Evolutionary conservation across 495 filamentous ascomycete genomes (phyloP).

Genomic region (Corynascus novoguineensis): DNA sequence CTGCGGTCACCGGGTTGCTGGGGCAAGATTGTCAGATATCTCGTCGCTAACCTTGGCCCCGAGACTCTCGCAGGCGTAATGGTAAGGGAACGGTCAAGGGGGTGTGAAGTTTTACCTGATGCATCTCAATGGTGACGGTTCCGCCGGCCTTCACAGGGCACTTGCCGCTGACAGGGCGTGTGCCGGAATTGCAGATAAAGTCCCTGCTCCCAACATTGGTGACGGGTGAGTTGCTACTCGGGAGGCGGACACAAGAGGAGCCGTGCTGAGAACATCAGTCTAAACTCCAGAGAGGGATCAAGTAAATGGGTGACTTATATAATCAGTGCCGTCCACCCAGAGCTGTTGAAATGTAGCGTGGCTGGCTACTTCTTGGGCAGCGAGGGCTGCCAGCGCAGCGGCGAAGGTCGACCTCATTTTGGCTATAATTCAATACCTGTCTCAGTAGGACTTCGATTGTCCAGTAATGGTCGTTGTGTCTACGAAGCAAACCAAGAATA

Average conservation of each 20-base stretch:
- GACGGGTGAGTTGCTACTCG: slow-evolving; percentile 42
- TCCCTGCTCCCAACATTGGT: slow-evolving; percentile 38
- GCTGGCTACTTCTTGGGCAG: slow-evolving; percentile 33
- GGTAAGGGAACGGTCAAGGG: not conserved
- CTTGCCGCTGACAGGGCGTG: slow-evolving; percentile 34
- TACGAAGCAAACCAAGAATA: not conserved
- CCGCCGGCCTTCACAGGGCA: slow-evolving; percentile 44
- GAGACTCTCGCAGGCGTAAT: too few species aligned
- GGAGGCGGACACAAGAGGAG: slow-evolving; percentile 36
- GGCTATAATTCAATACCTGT: not conserved
- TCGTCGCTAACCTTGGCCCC: too few species aligned
- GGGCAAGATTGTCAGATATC: slow-evolving; percentile 20
- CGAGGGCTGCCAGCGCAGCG: slow-evolving; percentile 27
- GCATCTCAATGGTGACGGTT: slow-evolving; percentile 49
- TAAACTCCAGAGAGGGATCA: not conserved
- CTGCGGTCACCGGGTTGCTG: slow-evolving; percentile 41
- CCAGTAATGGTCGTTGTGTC: not conserved
- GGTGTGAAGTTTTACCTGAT: not conserved
- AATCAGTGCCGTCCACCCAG: slow-evolving; percentile 47
- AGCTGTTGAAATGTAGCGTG: slow-evolving; percentile 50
- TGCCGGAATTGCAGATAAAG: slow-evolving; percentile 40
- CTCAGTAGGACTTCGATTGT: not conserved
- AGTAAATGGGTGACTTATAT: slow-evolving; percentile 34
- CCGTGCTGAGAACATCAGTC: slow-evolving; percentile 29
- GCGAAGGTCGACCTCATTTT: slow-evolving; percentile 40